These are phyloP conservation scores for Proliferodiscus dingleyae DNA, from an alignment of 2,329 filamentous ascomycete genomes.

Conservation along the genomic window DNA sequence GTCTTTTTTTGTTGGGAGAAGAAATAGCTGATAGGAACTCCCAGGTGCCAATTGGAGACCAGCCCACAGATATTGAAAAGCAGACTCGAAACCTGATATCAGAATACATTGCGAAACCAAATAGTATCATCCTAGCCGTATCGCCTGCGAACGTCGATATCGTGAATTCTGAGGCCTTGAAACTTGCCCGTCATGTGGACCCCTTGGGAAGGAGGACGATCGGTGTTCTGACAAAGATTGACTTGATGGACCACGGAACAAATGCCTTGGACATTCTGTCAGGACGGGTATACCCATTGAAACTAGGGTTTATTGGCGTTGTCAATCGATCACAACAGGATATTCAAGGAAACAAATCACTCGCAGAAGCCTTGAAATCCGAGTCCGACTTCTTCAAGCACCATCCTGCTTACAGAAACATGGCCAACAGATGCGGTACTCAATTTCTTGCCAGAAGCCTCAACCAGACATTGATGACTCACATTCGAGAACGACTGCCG, in stretches of 20 bases:
- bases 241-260: slow-evolving; percentile 98
- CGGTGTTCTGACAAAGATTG: slow-evolving; percentile 92
- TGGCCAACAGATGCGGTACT: slow-evolving; percentile 87
- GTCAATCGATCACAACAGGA: slow-evolving; percentile 98
- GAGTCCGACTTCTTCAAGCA: slow-evolving; percentile 96
- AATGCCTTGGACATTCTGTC: slow-evolving; percentile 98
- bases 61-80: slow-evolving; percentile 96
- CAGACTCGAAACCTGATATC: slow-evolving; percentile 94
- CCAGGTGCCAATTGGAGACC: slow-evolving; percentile 92
- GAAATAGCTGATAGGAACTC: slow-evolving; percentile 10
- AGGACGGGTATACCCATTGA: slow-evolving; percentile 91
- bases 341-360: slow-evolving; percentile 92
- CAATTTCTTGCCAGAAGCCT: slow-evolving; percentile 91
- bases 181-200: slow-evolving; percentile 94
- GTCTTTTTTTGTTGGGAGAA: not conserved
- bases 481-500: slow-evolving; percentile 90
- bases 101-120: slow-evolving; percentile 98
- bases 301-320: slow-evolving; percentile 95
- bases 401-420: slow-evolving; percentile 95
- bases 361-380: slow-evolving; percentile 82
- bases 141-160: slow-evolving; percentile 97
- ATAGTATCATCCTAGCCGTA: slow-evolving; percentile 95
- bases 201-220: slow-evolving; percentile 91
- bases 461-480: slow-evolving; percentile 90
- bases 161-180: slow-evolving; percentile 95